Base-by-base conservation (phyloP, 352 stramenopile species). In the Pythium coloratum region DNA sequence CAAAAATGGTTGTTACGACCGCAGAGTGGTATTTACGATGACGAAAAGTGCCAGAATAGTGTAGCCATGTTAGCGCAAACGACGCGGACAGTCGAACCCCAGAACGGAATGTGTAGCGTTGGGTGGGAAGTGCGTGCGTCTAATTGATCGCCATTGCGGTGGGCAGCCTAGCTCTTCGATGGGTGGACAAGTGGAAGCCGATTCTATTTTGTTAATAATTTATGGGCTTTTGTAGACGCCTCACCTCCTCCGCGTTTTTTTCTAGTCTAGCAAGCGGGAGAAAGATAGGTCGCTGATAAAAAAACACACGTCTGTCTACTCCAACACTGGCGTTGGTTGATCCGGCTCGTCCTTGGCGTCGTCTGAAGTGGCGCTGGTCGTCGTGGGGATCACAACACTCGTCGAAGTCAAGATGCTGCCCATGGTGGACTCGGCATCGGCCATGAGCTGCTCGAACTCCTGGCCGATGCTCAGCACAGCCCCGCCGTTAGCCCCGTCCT, bases 361-460 rank as follows among this genome's bases (percentile, higher is more conserved):
- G 18, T n/a, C 44, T 50, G 4, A 6, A 10, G 6, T 53, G 8
- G n/a, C 20, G n/a, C 18, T 32, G 18, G n/a, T 16, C 3, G n/a
- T 26, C 46, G 3, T 16, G 4, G n/a, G 46, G 3, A 32, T 53
- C 8, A 10, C n/a, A 6, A 53, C 46, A 16, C 46, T 51, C 28
- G 57, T 42, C 5, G 49, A 56, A 10, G 40, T 34, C 6, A 65
- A 46, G 20, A 73, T 60, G 32, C 60, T 59, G 46, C 66, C 84
- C 66, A 92, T 90, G 28, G 78, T 89, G 20, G 82, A 88, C 69
- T 91, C 81, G 33, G 84, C 84, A 68, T 92, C 84, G 6, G 77
- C 78, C 16, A 92, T 70, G 53, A 92, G 62, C 60, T 76, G 65
- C 73, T 91, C 84, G 55, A 92, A 90, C 61, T 92, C 82, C 51